These are phyloP conservation scores for Puccinia polysora DNA, from an alignment of 1,284 basidiomycete species.

Conservation along the genomic window DNA sequence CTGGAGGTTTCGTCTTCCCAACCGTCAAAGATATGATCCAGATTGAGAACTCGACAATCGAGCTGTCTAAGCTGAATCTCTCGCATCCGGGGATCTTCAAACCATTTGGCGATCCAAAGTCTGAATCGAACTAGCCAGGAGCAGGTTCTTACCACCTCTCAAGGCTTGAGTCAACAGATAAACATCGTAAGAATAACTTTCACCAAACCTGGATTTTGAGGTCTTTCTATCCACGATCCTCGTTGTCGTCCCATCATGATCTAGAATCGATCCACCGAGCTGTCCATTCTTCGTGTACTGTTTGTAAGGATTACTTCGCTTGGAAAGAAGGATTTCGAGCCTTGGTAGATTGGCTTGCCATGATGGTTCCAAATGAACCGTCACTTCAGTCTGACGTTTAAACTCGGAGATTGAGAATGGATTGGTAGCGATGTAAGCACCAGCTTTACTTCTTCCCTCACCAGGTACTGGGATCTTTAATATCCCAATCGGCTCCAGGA, in stretches of 20 bases:
- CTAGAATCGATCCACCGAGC: not conserved
- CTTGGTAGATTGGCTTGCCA: constrained; percentile 7
- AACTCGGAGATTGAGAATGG: constrained; percentile 1
- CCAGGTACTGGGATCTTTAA: constrained; percentile 16
- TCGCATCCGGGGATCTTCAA: no score
- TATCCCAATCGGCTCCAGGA: not conserved
- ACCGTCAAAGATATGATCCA: no score
- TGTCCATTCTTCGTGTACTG: not conserved
- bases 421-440: not conserved
- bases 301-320: not conserved
- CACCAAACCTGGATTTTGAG: not conserved
- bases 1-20: no score
- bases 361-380: constrained; percentile 5
- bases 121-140: no score
- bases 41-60: no score
- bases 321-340: constrained; percentile 13
- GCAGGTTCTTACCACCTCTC: no score
- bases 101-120: no score
- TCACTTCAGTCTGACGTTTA: not conserved
- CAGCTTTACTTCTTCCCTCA: not conserved
- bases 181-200: not conserved
- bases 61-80: no score
- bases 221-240: not conserved
- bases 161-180: no score
- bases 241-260: not conserved